Evolutionary conservation across 768 basidiomycete genomes (phyloP).

Genomic region (Sarcomyxa edulis): DNA sequence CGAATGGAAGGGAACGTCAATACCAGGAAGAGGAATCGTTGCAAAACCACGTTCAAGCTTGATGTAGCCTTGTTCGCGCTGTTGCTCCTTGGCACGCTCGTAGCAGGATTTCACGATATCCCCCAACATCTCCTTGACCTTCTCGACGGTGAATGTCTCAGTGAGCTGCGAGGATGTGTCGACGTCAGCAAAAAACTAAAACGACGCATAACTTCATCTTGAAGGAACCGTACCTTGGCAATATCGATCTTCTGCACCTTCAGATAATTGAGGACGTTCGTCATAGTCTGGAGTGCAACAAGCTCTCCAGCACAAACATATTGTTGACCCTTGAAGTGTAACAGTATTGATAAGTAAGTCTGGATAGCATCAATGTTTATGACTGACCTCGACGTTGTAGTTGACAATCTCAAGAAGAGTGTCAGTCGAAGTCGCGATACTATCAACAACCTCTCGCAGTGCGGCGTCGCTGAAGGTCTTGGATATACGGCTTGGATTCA

Average conservation of each 20-base stretch:
- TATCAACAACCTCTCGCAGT: constrained; percentile 95
- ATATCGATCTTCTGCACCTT: constrained; percentile 97
- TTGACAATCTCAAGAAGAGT: constrained; percentile 97
- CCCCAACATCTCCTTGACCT: constrained; percentile 92
- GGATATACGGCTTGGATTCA: constrained; percentile 93
- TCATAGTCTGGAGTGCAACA: constrained; percentile 86
- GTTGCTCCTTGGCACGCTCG: constrained; percentile 70
- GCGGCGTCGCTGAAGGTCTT: constrained; percentile 93
- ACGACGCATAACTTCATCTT: not conserved
- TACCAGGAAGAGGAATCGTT: constrained; percentile 91
- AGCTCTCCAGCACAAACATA: constrained; percentile 99
- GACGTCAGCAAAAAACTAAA: constrained; percentile 5
- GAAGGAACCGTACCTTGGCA: constrained; percentile 49
- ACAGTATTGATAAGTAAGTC: constrained; percentile 6
- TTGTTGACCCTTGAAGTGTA: constrained; percentile 80
- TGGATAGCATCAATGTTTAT: not conserved
- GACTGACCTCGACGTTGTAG: constrained; percentile 80
- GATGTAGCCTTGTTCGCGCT: constrained; percentile 78
- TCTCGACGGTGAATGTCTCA: constrained; percentile 82
- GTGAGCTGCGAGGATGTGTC: too few species aligned
- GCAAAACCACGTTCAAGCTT: constrained; percentile 96
- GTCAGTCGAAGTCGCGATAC: constrained; percentile 70
- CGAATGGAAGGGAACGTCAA: constrained; percentile 99
- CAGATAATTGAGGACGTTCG: constrained; percentile 93
- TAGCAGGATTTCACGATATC: constrained; percentile 87